These are phyloP conservation scores for Neophaeococcomyces aloes DNA, from an alignment of 2,329 filamentous ascomycete genomes.

Conservation along the genomic window DNA sequence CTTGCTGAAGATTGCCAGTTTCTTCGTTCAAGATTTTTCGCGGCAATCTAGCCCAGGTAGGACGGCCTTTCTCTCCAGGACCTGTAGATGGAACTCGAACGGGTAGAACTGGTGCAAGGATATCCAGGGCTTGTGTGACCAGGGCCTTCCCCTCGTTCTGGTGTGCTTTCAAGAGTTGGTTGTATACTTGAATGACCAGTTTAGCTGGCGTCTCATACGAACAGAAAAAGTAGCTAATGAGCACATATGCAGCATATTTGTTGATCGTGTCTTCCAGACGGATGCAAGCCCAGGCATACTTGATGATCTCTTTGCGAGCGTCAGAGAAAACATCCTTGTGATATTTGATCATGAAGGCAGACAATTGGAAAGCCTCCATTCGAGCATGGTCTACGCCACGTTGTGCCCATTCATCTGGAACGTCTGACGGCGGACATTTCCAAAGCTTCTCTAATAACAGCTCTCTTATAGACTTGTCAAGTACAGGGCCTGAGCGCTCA, in stretches of 20 bases:
- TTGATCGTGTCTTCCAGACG: constrained; percentile 98
- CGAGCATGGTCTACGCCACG: constrained; percentile 87
- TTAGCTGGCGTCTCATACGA: constrained; percentile 94
- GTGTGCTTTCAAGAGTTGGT: constrained; percentile 79
- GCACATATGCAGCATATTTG: constrained; percentile 93
- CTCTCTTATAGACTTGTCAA: constrained; percentile 80
- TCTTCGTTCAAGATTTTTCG: constrained; percentile 88
- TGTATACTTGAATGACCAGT: constrained; percentile 91
- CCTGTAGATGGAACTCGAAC: constrained; percentile 54
- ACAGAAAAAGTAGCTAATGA: constrained; percentile 95
- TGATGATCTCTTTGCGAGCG: constrained; percentile 93
- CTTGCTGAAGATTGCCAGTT: constrained; percentile 85
- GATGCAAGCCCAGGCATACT: constrained; percentile 98
- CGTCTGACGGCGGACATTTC: constrained; percentile 76
- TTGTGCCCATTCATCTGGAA: constrained; percentile 70
- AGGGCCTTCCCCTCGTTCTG: constrained; percentile 88
- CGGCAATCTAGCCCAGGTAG: constrained; percentile 81
- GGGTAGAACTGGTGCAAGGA: constrained; percentile 87
- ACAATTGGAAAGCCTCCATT: constrained; percentile 91
- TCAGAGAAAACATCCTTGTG: constrained; percentile 81
- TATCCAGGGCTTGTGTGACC: constrained; percentile 86
- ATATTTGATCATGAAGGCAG: constrained; percentile 90
- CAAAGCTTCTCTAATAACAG: constrained; percentile 86
- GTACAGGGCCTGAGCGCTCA: constrained; percentile 56
- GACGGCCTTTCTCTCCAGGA: constrained; percentile 59